These are phyloP conservation scores for Epichloe scottii DNA, from an alignment of 2,329 filamentous ascomycete genomes.

Conservation along the genomic window DNA sequence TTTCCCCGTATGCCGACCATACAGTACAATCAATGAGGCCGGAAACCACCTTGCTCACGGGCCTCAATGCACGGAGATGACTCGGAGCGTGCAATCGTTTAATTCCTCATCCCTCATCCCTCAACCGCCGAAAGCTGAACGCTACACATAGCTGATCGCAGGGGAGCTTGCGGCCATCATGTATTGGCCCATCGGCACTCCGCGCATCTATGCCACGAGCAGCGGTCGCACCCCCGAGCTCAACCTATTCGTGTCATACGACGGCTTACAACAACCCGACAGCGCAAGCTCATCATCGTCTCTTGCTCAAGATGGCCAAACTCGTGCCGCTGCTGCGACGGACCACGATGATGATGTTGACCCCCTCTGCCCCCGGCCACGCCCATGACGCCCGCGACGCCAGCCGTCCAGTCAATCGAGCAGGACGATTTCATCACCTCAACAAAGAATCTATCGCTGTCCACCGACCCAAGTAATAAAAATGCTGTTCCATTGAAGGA, in stretches of 20 bases:
- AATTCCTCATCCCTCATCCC: conserved; percentile 5
- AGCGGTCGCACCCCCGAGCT: conserved; percentile 44
- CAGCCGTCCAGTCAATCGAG: conserved; percentile 46
- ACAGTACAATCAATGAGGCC: background rate
- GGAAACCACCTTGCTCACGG: background rate
- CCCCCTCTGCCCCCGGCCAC: conserved; percentile 26
- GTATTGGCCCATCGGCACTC: conserved; percentile 86
- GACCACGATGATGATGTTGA: conserved; percentile 25
- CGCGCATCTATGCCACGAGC: conserved; percentile 69
- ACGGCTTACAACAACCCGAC: conserved; percentile 38
- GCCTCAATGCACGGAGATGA: conserved; percentile 12
- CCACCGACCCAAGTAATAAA: conserved; percentile 15
- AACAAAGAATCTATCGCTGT: conserved; percentile 6
- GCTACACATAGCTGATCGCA: conserved; percentile 9
- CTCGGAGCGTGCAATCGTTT: conserved; percentile 11
- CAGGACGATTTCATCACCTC: conserved; percentile 29
- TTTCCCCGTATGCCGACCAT: background rate
- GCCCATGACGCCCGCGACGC: conserved; percentile 43
- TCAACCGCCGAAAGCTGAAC: conserved; percentile 8
- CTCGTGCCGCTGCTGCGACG: conserved; percentile 14
- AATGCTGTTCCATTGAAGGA: conserved; percentile 38
- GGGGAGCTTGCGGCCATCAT: conserved; percentile 38
- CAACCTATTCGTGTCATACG: conserved; percentile 42
- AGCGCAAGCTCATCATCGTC: conserved; percentile 13
- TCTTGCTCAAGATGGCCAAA: conserved; percentile 8